Evolutionary conservation across 768 basidiomycete genomes (phyloP).

Genomic region (Trametes sanguinea): DNA sequence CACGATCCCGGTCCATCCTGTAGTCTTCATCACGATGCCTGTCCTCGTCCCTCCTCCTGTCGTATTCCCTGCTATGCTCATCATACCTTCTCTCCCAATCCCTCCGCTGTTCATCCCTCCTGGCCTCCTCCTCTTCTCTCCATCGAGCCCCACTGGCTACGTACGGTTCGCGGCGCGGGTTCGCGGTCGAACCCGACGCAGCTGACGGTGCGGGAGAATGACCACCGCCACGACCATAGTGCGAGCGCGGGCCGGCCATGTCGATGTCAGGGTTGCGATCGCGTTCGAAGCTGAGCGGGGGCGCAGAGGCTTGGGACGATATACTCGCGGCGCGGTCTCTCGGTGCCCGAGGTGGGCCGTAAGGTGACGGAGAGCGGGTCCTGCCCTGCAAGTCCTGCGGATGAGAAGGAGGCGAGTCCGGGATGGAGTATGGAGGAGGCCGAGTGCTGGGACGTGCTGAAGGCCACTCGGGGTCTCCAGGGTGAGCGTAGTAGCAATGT

Average conservation of each 20-base stretch:
- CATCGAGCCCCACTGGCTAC: constrained; percentile 8
- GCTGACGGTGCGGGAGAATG: constrained; percentile 6
- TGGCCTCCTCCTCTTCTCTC: constrained; percentile 11
- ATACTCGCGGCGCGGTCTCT: constrained; percentile 7
- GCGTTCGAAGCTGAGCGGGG: not conserved
- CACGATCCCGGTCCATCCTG: constrained; percentile 1
- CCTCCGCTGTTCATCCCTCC: not conserved
- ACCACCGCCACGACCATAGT: not conserved
- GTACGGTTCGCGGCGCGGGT: not conserved
- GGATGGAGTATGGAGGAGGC: not conserved
- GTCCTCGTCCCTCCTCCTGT: constrained; percentile 15
- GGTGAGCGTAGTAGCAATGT: constrained; percentile 24
- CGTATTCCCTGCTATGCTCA: constrained; percentile 1
- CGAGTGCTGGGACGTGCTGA: not conserved
- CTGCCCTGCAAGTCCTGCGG: not conserved
- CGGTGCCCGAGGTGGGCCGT: not conserved
- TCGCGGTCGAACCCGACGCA: constrained; percentile 1
- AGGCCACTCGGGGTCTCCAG: constrained; percentile 23
- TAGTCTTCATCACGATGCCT: not conserved
- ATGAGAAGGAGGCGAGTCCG: not conserved
- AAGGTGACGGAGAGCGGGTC: not conserved
- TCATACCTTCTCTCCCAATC: constrained; percentile 4
- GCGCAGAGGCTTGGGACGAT: not conserved
- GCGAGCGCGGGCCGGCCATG: not conserved
- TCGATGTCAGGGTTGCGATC: constrained; percentile 5